Evolutionary conservation across 768 basidiomycete species (phyloP), one percentile per base, ranked within the genome.

Genomic region (Tulasnella sp.): DNA sequence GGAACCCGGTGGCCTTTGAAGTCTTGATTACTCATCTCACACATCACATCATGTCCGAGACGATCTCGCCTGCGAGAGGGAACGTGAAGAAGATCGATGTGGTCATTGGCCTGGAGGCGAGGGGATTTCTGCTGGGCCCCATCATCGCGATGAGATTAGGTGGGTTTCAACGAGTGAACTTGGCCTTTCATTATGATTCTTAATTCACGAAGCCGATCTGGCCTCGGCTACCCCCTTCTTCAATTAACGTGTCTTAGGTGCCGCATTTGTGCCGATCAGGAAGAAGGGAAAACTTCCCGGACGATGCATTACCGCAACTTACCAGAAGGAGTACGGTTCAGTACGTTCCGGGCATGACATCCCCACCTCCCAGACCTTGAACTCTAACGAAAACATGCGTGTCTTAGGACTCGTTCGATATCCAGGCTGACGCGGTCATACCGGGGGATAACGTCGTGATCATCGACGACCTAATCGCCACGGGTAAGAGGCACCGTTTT

Each of bases 201-300:
- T 3, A 26, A 29, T 48, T 21, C 34, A 47, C 23, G 10, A 26
- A 26, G 44, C 44, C 24, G 43, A 17, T 13, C 29, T 26, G 41
- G 47, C 56, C 48, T 23, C 13, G 11, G 41, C 41, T 43, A 11
- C n/a, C 41, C 41, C n/a, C 11, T n/a, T 43, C n/a, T 43, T 43
- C 41, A 19, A 43, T 43, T 11, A 11, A 43, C n/a, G 19, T 44
- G 15, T 23, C 11, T 17, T 21, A 59, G 58, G 90, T 26, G 93
- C 93, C 1, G 89, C 91, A 10, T 99, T 99, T 65, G 92, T 96
- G 2, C 94, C 96, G 1, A 93, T 98, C 32, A 79, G 96, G 61
- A 99, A 99, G 74, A 75, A 75, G 62, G 94, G 93, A 3, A 99
- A 98, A 71, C 78, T 99, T n/a, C 96, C 96, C 4, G 96, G 96